Base-by-base conservation (phyloP, 2,329 filamentous ascomycete genomes). In the Dendrostoma leiphaemia region DNA sequence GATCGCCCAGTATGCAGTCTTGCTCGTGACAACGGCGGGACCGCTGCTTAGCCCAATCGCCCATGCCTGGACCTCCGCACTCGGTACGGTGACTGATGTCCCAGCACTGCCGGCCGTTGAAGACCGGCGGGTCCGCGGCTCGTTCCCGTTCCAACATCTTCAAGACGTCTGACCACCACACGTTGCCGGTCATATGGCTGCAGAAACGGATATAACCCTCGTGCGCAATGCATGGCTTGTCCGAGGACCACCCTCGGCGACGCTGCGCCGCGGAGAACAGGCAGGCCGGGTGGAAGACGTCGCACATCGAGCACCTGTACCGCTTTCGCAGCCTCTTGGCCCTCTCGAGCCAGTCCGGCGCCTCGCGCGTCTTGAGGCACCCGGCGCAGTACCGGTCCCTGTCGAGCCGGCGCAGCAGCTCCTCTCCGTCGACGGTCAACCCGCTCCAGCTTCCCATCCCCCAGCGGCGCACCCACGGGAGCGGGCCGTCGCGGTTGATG, bases 161-260 rank as follows among this genome's bases (percentile, higher is more conserved):
- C 15, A n/a, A 15, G 17, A 47, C 19, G n/a, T 31, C 29, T 17
- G 19, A 34, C 44, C 44, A 47, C 17, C 44, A 17, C 15, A 51
- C 6, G 7, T 45, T 38, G 9, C 49, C 38, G 29, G 44, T 12
- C 6, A 37, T n/a, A 15, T 51, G 40, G n/a, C 28, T 12, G n/a
- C 49, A 51, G 2, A 46, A 12, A 6, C 49, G 40, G n/a, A 51
- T 10, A 2, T 35, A 51, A 3, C 40, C 40, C 8, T 51, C 29
- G 23, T 51, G 49, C 19, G 40, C 49, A n/a, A 51, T 45, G 17
- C 40, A 51, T n/a, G n/a, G n/a, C n/a, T n/a, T n/a, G n/a, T n/a
- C n/a, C n/a, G n/a, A n/a, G n/a, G n/a, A n/a, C n/a, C n/a, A n/a
- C 5, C n/a, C 12, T 3, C 40, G 40, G 23, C n/a, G 26, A 15